Base-by-base conservation (phyloP, 129 eudicot genomes). In the Erigeron canadensis region DNA sequence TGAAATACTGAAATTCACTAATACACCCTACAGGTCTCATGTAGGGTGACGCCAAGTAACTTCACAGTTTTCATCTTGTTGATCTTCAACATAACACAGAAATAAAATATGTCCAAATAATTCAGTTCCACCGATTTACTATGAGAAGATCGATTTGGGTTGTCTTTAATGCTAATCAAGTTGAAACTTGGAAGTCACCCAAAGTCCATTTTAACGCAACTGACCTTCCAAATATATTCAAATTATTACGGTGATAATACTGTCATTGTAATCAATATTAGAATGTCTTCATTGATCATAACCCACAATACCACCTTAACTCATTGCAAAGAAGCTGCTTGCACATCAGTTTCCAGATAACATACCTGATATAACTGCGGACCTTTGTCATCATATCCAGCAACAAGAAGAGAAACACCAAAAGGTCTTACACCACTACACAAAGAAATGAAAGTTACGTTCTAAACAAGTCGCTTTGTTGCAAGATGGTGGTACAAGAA, bases 351-450 rank as follows among this genome's bases (percentile, higher is more conserved):
- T 15, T 16, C 46, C 2, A 63, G 8, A 10, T n/a, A 12, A 42
- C 57, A 74, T 81, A 94, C 97, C 93, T 90, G 99, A 82, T 87
- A 91, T 68, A 91, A 85, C 46, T 91, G 97, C 28, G 97, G 97
- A 70, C 96, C 96, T 73, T 89, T 89, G 88, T 89, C 96, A 82
- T 86, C 96, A 81, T 57, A 89, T 39, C 96, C 96, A 38, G 93
- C 96, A 60, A 86, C 91, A 81, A 89, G 79, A 8, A 89, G 86
- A 13, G 96, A 89, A 63, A 89, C 93, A 48, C 96, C 96, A 70
- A 89, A 89, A 55, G 96, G 96, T 79, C 96, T 78, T 51, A 89
- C 96, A 69, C 96, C 96, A 84, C 96, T 89, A 58, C 74, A 78
- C 19, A 54, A 74, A 37, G 18, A 6, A 53, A 17, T 10, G 18